These are phyloP conservation scores for Platanus orientalis DNA, from an alignment of 164 flowering plant genomes.

Conservation along the genomic window DNA sequence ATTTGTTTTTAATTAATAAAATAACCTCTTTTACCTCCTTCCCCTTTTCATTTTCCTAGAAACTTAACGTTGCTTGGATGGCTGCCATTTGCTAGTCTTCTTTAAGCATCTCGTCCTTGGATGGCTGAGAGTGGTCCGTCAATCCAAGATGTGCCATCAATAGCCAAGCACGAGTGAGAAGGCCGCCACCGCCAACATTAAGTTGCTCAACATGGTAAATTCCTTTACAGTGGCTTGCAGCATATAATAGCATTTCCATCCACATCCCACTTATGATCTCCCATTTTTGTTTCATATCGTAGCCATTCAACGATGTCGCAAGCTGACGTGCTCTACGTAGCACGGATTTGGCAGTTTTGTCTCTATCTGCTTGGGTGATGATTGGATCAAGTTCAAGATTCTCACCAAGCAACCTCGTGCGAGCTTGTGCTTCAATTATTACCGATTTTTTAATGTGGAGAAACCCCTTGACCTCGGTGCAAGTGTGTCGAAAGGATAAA, in stretches of 20 bases:
- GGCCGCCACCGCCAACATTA: slow-evolving; percentile 24
- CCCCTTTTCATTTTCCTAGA: too few relatives aligned
- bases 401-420: slow-evolving; percentile 1
- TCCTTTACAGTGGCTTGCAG: slow-evolving; percentile 15
- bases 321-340: slow-evolving; percentile 18
- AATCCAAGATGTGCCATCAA: slow-evolving; percentile 25
- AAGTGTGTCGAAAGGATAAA: slow-evolving; percentile 16
- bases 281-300: slow-evolving; percentile 5
- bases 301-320: slow-evolving; percentile 3
- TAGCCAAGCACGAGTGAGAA: too few relatives aligned
- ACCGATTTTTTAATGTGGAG: not conserved
- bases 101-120: too few relatives aligned
- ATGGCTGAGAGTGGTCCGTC: slow-evolving; percentile 13
- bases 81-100: too few relatives aligned
- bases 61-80: too few relatives aligned
- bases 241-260: slow-evolving; percentile 13
- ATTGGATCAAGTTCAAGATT: not conserved
- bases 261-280: slow-evolving; percentile 4
- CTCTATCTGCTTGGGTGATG: slow-evolving; percentile 17
- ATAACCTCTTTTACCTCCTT: too few relatives aligned
- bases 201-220: slow-evolving; percentile 12
- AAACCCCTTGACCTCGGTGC: slow-evolving; percentile 17
- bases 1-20: too few relatives aligned
- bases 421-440: not conserved
- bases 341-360: slow-evolving; percentile 26